These are phyloP conservation scores for Corylus americana DNA, from an alignment of 306 rosid genomes.

Conservation along the genomic window DNA sequence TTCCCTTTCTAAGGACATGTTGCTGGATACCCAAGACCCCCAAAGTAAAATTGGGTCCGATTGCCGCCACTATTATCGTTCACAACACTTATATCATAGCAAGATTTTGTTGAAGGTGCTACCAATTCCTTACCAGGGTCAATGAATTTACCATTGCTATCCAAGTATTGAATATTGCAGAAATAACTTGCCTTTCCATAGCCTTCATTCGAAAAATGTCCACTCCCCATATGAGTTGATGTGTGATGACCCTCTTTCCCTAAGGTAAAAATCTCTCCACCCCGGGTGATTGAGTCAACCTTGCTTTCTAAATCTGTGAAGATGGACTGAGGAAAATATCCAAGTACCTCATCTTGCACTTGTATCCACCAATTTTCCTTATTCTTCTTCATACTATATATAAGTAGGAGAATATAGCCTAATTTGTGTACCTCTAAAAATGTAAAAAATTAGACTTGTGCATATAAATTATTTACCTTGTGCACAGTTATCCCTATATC, in stretches of 20 bases:
- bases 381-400: neutral
- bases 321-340: slow-evolving; percentile 35
- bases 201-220: slow-evolving; percentile 26
- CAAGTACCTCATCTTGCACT: neutral
- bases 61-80: neutral
- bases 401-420: neutral
- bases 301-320: no score
- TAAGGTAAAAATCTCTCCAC: slow-evolving; percentile 25
- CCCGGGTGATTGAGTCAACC: neutral
- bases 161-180: slow-evolving; percentile 12
- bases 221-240: slow-evolving; percentile 36
- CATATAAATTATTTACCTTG: slow-evolving; percentile 15
- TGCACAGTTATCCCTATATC: neutral
- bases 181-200: slow-evolving; percentile 25
- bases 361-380: slow-evolving; percentile 34
- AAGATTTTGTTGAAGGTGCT: slow-evolving; percentile 13
- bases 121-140: neutral
- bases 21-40: slow-evolving; percentile 25
- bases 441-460: no score
- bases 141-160: neutral
- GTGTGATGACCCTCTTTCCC: slow-evolving; percentile 11
- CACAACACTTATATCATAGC: slow-evolving; percentile 3
- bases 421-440: no score
- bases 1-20: neutral
- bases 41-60: slow-evolving; percentile 21